These are phyloP conservation scores for Raphanus raphanistrum DNA, from an alignment of 345 rosid species.

Conservation along the genomic window DNA sequence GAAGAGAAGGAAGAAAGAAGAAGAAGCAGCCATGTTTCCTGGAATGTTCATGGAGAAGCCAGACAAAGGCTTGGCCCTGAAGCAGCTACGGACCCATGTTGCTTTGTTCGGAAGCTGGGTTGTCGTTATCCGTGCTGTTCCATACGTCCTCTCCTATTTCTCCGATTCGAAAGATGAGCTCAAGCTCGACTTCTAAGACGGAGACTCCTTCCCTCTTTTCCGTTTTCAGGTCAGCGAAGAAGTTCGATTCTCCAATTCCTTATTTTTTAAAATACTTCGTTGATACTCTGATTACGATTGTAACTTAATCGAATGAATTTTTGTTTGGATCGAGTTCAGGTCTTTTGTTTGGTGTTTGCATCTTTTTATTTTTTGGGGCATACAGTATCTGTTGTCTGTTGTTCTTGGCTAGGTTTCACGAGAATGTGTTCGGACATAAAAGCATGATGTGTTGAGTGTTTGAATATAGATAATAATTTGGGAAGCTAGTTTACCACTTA, in stretches of 20 bases:
- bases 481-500: not conserved
- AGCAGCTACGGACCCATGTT: constrained; percentile 62
- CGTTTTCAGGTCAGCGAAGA: constrained; percentile 1
- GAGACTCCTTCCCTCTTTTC: not conserved
- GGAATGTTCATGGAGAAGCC: constrained; percentile 80
- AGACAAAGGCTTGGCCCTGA: constrained; percentile 78
- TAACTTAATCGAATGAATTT: not conserved
- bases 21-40: constrained; percentile 53
- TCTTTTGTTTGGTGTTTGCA: no score
- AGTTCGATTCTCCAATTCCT: not conserved
- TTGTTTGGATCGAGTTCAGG: no score
- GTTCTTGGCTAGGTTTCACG: no score
- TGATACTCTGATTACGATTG: not conserved
- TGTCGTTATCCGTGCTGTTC: constrained; percentile 60
- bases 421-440: no score
- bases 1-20: not conserved
- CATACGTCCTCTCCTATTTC: constrained; percentile 70
- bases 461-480: not conserved
- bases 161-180: constrained; percentile 67
- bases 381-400: no score
- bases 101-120: constrained; percentile 67
- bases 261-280: not conserved
- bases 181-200: constrained; percentile 61
- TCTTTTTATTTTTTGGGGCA: no score
- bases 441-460: not conserved